A percentile compares a stretch with the other conserved stretches of the same genome.
These are phyloP conservation scores for Candida easanensis DNA, from an alignment of 805 yeast genomes.

Conservation along the genomic window DNA sequence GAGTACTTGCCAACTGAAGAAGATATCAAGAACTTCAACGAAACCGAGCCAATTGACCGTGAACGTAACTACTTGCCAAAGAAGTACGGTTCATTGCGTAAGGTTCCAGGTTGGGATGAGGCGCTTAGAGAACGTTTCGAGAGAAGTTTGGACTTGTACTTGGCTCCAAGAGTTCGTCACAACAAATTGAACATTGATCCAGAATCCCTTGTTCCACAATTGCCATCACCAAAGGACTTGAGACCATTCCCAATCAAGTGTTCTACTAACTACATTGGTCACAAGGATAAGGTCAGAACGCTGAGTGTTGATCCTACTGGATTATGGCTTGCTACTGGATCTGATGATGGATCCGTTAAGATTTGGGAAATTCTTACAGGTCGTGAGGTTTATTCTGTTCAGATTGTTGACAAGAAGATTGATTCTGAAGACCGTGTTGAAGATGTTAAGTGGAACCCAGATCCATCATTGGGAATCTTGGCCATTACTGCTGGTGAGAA, in stretches of 20 bases:
- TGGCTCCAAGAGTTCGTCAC: slow-evolving; percentile 94
- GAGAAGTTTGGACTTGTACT: slow-evolving; percentile 86
- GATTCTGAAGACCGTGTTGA: slow-evolving; percentile 83
- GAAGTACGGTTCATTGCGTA: slow-evolving; percentile 76
- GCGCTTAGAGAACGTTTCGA: slow-evolving; percentile 88
- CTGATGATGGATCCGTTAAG: slow-evolving; percentile 93
- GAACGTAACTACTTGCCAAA: slow-evolving; percentile 78
- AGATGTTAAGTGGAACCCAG: slow-evolving; percentile 88
- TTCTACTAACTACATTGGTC: slow-evolving; percentile 83
- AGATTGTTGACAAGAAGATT: slow-evolving; percentile 38
- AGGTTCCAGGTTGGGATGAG: slow-evolving; percentile 91
- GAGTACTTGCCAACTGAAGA: slow-evolving; percentile 83
- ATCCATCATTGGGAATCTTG: slow-evolving; percentile 64
- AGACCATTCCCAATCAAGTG: slow-evolving; percentile 95
- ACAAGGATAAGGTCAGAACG: slow-evolving; percentile 76
- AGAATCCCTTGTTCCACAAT: slow-evolving; percentile 89
- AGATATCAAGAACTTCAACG: slow-evolving; percentile 70
- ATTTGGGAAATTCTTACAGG: slow-evolving; percentile 98
- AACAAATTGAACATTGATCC: slow-evolving; percentile 93
- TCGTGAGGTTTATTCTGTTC: slow-evolving; percentile 78
- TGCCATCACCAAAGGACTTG: slow-evolving; percentile 94
- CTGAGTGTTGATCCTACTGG: slow-evolving; percentile 86
- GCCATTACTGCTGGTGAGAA: slow-evolving; percentile 84
- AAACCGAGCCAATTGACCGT: slow-evolving; percentile 70
- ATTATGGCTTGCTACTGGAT: slow-evolving; percentile 94